Evolutionary conservation across 2,329 filamentous ascomycete species (phyloP).

Genomic region (Fusarium citri): DNA sequence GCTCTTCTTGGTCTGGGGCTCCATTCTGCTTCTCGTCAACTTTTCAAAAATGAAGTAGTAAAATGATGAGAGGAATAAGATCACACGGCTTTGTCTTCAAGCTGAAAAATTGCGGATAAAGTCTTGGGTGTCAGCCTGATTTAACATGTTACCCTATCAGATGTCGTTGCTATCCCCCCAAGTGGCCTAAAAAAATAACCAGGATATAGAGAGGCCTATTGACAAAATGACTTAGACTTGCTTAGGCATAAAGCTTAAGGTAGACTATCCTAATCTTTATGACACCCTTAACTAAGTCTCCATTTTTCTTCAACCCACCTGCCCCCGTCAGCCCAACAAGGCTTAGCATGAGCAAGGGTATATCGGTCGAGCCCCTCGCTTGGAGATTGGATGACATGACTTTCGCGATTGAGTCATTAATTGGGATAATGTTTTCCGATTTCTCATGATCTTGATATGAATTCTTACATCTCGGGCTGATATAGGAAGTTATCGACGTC

Average conservation of each 20-base stretch:
- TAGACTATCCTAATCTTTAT: no score
- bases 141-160: neutral
- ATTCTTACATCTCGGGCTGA: constrained; percentile 26
- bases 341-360: neutral
- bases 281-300: no score
- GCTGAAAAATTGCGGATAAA: neutral
- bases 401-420: neutral
- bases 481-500: constrained; percentile 44
- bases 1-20: neutral
- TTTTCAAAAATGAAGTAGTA: neutral
- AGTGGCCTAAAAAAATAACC: no score
- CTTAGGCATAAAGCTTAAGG: no score
- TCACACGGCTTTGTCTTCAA: neutral
- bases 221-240: no score
- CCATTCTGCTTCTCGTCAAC: neutral
- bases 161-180: neutral
- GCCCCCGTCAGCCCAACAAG: neutral
- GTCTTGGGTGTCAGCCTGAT: neutral
- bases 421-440: neutral
- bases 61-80: neutral
- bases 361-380: neutral
- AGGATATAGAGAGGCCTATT: no score
- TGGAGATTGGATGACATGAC: neutral
- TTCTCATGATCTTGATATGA: neutral
- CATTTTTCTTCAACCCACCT: no score